Evolutionary conservation across 176 grass and related monocot species (phyloP).

Genomic region (Leersia perrieri): DNA sequence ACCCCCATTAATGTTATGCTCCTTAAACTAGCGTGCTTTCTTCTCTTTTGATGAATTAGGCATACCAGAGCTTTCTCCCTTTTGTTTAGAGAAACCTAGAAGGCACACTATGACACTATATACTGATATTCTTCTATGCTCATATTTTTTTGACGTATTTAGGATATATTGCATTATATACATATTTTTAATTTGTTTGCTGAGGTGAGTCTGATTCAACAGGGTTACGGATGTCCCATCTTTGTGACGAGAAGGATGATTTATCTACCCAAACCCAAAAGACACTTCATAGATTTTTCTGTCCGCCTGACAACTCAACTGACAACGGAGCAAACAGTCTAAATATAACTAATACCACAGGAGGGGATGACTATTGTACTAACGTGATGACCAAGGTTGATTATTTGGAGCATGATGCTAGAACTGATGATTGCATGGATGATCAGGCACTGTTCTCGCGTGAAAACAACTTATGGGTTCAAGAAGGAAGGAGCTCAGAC

Average conservation of each 20-base stretch:
- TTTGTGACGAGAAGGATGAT: constrained; percentile 62
- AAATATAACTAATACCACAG: constrained; percentile 1
- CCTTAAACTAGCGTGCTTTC: background rate
- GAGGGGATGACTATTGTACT: background rate
- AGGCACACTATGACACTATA: background rate
- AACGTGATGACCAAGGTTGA: constrained; percentile 3
- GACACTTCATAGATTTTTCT: constrained; percentile 67
- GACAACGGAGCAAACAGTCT: constrained; percentile 4
- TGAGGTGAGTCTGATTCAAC: constrained; percentile 7
- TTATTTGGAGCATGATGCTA: constrained; percentile 26
- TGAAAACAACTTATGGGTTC: constrained; percentile 34
- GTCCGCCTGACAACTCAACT: constrained; percentile 21
- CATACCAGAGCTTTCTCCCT: background rate
- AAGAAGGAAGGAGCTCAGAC: constrained; percentile 27
- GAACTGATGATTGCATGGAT: constrained; percentile 24
- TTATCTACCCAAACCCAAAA: constrained; percentile 57
- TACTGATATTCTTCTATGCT: background rate
- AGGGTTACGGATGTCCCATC: constrained; percentile 89
- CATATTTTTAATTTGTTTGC: background rate
- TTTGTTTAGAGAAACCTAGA: background rate
- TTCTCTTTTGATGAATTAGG: background rate
- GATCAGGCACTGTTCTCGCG: constrained; percentile 4
- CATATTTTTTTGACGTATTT: constrained; percentile 10
- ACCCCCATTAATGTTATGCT: background rate
- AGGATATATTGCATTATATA: background rate